Percentiles rank a stretch among this genome's conserved stretches.
phyloP scores from a whole-genome alignment of 1,139 yeast genomes.

The Nakaseomyces bracarensis region DNA sequence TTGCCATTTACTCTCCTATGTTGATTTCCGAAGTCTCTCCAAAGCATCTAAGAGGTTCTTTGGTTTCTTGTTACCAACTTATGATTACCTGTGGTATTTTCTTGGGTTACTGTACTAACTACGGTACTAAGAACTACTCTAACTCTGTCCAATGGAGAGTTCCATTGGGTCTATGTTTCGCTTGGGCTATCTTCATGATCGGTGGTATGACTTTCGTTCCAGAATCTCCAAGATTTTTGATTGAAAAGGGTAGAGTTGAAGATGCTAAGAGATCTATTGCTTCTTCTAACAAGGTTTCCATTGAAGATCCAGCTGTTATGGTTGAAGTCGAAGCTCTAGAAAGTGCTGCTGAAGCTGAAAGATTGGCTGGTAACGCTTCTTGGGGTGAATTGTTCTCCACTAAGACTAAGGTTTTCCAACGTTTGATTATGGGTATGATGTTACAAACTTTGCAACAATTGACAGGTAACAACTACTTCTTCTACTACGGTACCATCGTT shows the following conservation, averaged over 20 bases:
- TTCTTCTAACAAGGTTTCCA: slow-evolving; percentile 46
- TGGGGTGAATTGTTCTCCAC: slow-evolving; percentile 62
- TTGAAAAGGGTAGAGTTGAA: slow-evolving; percentile 45
- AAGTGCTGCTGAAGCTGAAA: slow-evolving; percentile 58
- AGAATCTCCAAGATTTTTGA: slow-evolving; percentile 70
- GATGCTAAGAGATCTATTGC: slow-evolving; percentile 57
- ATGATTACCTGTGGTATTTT: slow-evolving; percentile 59
- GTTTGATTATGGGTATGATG: slow-evolving; percentile 57
- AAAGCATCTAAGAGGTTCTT: slow-evolving; percentile 60
- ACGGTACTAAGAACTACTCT: slow-evolving; percentile 44
- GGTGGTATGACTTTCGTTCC: slow-evolving; percentile 62
- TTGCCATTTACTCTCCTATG: slow-evolving; percentile 55
- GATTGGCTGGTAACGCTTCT: slow-evolving; percentile 54
- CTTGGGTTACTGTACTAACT: slow-evolving; percentile 56
- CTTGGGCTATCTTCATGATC: slow-evolving; percentile 38
- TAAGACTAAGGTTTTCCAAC: slow-evolving; percentile 45
- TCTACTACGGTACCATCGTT: slow-evolving; percentile 72
- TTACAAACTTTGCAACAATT: slow-evolving; percentile 68
- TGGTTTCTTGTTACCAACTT: slow-evolving; percentile 57
- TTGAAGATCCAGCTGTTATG: slow-evolving; percentile 50
- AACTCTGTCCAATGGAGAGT: slow-evolving; percentile 56
- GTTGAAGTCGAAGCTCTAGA: slow-evolving; percentile 53
- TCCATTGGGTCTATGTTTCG: slow-evolving; percentile 47
- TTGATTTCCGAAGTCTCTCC: slow-evolving; percentile 63
- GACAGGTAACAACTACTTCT: slow-evolving; percentile 74